Evolutionary conservation across 1,139 yeast species (phyloP).

Genomic region (Geotrichum fermentans): DNA sequence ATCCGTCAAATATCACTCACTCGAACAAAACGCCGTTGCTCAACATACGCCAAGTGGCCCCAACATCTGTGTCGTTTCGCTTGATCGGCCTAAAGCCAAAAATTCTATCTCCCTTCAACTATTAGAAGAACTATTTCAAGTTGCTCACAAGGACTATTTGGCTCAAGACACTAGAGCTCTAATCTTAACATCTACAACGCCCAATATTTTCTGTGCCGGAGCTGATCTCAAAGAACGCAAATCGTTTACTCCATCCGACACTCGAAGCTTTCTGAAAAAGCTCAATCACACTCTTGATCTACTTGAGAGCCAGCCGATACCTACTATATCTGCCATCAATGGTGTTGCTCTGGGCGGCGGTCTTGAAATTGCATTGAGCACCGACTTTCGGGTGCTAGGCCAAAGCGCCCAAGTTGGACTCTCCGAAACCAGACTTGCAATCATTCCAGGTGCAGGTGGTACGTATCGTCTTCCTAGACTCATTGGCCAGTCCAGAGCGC

Average conservation of each 20-base stretch:
- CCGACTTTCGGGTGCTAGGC: conserved; percentile 33
- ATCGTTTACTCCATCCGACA: conserved; percentile 32
- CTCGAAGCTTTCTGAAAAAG: conserved; percentile 30
- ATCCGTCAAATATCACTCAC: conserved; percentile 11
- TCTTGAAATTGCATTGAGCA: conserved; percentile 31
- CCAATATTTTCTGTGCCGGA: conserved; percentile 36
- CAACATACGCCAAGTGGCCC: conserved; percentile 17
- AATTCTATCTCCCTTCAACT: conserved; percentile 34
- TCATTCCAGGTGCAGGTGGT: conserved; percentile 37
- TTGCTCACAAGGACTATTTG: conserved; percentile 23
- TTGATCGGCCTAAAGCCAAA: conserved; percentile 35
- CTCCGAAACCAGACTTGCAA: conserved; percentile 33
- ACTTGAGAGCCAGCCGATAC: conserved; percentile 30
- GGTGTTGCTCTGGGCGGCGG: conserved; percentile 38
- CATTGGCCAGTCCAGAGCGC: conserved; percentile 32
- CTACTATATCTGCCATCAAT: conserved; percentile 33
- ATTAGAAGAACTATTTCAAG: conserved; percentile 28
- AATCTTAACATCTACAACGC: conserved; percentile 30
- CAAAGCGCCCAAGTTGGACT: conserved; percentile 28
- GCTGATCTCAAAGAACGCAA: conserved; percentile 37
- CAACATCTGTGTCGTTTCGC: conserved; percentile 29
- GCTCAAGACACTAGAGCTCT: conserved; percentile 30
- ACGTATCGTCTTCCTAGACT: conserved; percentile 33
- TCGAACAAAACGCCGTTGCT: neutral
- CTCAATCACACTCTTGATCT: conserved; percentile 31